Conservation (phyloP, 2,329 filamentous ascomycete genomes). For the Penicillium sp. region DNA sequence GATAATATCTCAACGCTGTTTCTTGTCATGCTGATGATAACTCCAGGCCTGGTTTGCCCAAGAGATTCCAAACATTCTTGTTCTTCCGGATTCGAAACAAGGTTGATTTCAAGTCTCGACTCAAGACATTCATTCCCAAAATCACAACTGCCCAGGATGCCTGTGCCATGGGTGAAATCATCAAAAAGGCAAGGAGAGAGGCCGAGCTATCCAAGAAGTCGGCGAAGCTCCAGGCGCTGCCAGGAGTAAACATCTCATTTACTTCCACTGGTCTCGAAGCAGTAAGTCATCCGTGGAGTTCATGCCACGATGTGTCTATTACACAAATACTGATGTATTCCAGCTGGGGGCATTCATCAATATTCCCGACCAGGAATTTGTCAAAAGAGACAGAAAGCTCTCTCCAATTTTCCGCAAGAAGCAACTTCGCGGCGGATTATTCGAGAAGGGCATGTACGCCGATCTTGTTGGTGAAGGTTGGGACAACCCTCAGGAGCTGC, state of each 20-base stretch:
- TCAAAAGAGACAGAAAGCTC: background rate
- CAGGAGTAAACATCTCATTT: constrained; percentile 11
- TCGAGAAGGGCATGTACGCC: constrained; percentile 14
- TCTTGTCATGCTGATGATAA: background rate
- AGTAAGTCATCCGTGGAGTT: background rate
- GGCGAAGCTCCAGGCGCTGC: constrained; percentile 1
- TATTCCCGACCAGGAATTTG: background rate
- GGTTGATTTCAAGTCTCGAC: constrained; percentile 8
- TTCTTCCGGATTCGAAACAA: constrained; percentile 15
- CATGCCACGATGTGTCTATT: background rate
- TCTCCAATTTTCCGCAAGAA: background rate
- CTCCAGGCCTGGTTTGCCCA: constrained; percentile 3
- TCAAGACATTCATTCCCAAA: constrained; percentile 8
- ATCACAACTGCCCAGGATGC: constrained; percentile 15
- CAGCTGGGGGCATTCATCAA: constrained; percentile 6
- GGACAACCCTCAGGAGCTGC: constrained; percentile 12
- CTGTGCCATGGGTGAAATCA: background rate
- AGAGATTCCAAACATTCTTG: constrained; percentile 9
- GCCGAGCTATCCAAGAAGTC: background rate
- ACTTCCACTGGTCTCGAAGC: constrained; percentile 8
- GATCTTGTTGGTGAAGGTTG: constrained; percentile 15
- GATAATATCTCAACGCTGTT: background rate
- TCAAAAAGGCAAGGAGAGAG: constrained; percentile 1
- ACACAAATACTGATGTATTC: background rate
- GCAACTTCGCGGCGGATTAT: constrained; percentile 5